A percentile compares a stretch with the other conserved stretches of the same genome.
Conservation (phyloP, 2,329 filamentous ascomycete species). For the Trichoderma pleuroti region DNA sequence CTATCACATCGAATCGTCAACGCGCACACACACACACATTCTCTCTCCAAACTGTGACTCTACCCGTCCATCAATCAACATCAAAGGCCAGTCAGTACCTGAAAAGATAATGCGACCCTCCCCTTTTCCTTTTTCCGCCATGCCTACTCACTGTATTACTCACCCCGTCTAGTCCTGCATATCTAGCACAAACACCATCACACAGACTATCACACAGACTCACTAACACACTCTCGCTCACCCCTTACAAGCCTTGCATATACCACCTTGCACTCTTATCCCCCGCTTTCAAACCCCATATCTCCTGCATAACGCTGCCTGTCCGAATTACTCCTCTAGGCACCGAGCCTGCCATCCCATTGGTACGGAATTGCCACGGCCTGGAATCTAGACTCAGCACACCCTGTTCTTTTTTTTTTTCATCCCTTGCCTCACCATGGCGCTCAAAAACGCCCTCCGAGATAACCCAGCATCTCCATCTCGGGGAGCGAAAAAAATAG, state of each 20-base stretch:
- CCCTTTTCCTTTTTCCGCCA: neutral
- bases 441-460: neutral
- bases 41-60: neutral
- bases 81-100: neutral
- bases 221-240: neutral
- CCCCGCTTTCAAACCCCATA: slow-evolving; percentile 1
- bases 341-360: neutral
- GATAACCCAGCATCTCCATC: neutral
- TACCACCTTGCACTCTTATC: neutral
- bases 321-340: neutral
- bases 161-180: neutral
- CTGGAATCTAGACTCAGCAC: neutral
- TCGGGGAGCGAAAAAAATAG: neutral
- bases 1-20: neutral
- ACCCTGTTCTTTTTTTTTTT: neutral
- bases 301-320: neutral
- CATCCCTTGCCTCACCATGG: neutral
- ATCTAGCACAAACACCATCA: neutral
- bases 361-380: neutral
- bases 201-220: neutral
- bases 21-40: neutral
- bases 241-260: neutral
- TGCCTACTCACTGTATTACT: neutral
- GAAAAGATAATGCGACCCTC: neutral
- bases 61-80: neutral